These are phyloP conservation scores for Clavaria fumosa DNA, from an alignment of 768 basidiomycete species.

Conservation along the genomic window DNA sequence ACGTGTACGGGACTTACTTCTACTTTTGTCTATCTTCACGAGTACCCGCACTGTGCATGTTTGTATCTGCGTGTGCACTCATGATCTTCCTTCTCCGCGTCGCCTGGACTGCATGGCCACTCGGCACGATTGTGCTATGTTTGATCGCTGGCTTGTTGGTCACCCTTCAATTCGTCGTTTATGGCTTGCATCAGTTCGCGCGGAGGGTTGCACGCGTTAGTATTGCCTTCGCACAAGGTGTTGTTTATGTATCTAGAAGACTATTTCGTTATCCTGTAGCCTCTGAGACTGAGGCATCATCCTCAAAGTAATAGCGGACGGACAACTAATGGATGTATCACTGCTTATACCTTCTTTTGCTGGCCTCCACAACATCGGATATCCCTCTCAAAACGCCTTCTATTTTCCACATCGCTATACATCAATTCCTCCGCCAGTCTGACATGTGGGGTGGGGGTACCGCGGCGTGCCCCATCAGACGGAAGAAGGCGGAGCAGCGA, in stretches of 20 bases:
- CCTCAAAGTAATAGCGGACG: too few species aligned
- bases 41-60: conserved; percentile 46
- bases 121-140: conserved; percentile 42
- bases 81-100: conserved; percentile 45
- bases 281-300: too few species aligned
- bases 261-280: too few species aligned
- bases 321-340: too few species aligned
- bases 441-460: too few species aligned
- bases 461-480: too few species aligned
- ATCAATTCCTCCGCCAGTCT: too few species aligned
- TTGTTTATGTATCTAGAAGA: conserved; percentile 13
- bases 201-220: conserved; percentile 14
- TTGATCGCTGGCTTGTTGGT: conserved; percentile 42
- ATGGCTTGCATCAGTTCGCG: conserved; percentile 27
- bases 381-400: too few species aligned
- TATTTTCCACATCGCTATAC: too few species aligned
- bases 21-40: conserved; percentile 58
- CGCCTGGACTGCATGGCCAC: conserved; percentile 49
- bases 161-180: conserved; percentile 52
- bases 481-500: conserved; percentile 19
- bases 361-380: too few species aligned
- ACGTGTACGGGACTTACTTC: conserved; percentile 44
- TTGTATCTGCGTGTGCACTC: conserved; percentile 38
- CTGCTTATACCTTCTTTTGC: too few species aligned
- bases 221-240: conserved; percentile 12